phyloP scores from a whole-genome alignment of 1,284 basidiomycete species.

The Inonotus hispidus region DNA sequence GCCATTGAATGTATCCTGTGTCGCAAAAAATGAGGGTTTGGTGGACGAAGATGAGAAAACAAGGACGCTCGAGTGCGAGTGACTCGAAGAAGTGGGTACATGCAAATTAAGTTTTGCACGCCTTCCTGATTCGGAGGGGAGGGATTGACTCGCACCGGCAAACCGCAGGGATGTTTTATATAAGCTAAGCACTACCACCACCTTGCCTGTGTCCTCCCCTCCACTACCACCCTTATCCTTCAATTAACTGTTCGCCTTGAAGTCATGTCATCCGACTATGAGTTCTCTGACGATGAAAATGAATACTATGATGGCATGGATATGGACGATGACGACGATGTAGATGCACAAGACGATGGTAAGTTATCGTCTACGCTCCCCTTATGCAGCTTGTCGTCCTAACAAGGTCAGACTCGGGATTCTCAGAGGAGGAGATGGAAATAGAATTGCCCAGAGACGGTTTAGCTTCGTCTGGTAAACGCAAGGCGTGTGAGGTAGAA shows the following conservation, averaged over 20 bases:
- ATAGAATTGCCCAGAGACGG: constrained; percentile 49
- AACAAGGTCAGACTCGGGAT: constrained; percentile 10
- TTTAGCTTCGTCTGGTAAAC: constrained; percentile 54
- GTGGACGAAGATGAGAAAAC: neutral
- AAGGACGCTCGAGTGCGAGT: constrained; percentile 5
- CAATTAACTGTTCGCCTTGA: neutral
- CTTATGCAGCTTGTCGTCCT: neutral
- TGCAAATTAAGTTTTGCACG: constrained; percentile 2
- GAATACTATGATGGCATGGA: constrained; percentile 62
- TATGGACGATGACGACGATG: constrained; percentile 64
- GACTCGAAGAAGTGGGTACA: constrained; percentile 15
- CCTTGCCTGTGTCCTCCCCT: neutral
- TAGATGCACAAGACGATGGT: constrained; percentile 31
- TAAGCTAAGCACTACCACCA: neutral
- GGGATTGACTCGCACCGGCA: neutral
- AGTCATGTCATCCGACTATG: constrained; percentile 68
- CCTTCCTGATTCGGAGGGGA: constrained; percentile 5
- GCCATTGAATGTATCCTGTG: constrained; percentile 38
- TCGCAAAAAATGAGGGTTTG: neutral
- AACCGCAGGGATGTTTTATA: neutral
- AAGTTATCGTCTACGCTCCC: neutral
- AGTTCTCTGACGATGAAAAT: constrained; percentile 62
- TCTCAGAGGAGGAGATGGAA: constrained; percentile 24
- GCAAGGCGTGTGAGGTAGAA: constrained; percentile 74
- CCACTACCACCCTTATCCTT: neutral